phyloP scores from a whole-genome alignment of 257 asterid genomes.

The Gardenia jasminoides region DNA sequence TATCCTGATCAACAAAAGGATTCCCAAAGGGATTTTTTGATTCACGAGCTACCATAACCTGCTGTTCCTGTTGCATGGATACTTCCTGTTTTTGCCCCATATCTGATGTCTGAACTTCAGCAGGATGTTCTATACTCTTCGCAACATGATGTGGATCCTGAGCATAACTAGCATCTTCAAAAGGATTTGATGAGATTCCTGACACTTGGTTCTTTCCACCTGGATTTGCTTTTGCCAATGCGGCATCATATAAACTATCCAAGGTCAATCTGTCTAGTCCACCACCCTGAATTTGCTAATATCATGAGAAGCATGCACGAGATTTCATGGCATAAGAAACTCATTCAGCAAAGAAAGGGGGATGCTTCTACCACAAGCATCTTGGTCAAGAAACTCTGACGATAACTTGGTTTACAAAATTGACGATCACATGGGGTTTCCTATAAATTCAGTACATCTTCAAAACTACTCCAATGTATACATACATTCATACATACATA shows the following conservation, averaged over 20 bases:
- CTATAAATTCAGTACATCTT: no score
- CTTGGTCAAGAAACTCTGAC: no score
- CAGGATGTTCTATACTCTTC: constrained; percentile 20
- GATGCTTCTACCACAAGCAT: no score
- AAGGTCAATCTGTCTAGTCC: constrained; percentile 56
- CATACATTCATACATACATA: no score
- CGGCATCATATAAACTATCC: constrained; percentile 59
- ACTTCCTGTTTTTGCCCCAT: constrained; percentile 9
- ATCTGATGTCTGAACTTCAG: constrained; percentile 31
- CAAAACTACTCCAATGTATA: not conserved
- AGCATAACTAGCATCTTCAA: constrained; percentile 37
- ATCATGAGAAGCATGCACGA: not conserved
- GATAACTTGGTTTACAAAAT: no score
- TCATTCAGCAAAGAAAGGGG: not conserved
- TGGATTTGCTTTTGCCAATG: constrained; percentile 31
- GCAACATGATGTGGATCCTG: constrained; percentile 5
- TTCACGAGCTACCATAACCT: constrained; percentile 22
- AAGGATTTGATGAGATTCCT: constrained; percentile 50
- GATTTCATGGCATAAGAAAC: not conserved
- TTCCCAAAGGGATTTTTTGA: constrained; percentile 36
- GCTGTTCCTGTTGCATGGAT: constrained; percentile 17
- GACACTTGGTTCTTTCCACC: constrained; percentile 27
- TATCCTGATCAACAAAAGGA: constrained; percentile 47
- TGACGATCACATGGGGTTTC: no score
- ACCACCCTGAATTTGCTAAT: constrained; percentile 39